Base-by-base conservation (phyloP, 441 rosid genomes). In the Brassica hybrid region DNA sequence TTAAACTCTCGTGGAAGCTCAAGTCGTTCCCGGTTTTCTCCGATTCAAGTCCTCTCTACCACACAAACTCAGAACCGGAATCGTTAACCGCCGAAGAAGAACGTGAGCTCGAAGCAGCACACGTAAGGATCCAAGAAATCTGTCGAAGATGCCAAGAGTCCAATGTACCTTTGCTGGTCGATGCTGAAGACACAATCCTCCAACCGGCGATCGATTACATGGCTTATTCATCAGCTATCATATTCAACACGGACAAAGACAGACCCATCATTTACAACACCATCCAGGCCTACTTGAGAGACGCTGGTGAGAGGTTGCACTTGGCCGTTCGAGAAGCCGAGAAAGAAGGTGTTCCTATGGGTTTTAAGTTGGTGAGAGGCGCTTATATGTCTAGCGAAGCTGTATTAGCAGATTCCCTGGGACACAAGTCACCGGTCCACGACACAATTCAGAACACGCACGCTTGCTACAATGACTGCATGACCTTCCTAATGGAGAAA, bases 141-240 rank as follows among this genome's bases (percentile, higher is more conserved):
- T 89, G 95, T 85, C 69, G 84, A 41, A 81, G 67, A 65, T 90
- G 94, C 69, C 74, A 60, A 6, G 86, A 88, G 19, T 86, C 86
- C 58, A 85, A 83, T 66, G 81, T 94, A 4, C 92, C 89, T 1
- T 75, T 94, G 1, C 48, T 82, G 1, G 72, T 94, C 14, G 97
- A 92, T 68, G 98, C 97, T 0, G 98, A 94, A 88, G 88, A 91
- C 83, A 90, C 97, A 0, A 52, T 80, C 8, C 81, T 90, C 43
- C 98, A 92, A 61, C 98, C 98, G 0, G 90, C 94, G 2, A 92
- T 94, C 41, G 98, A 94, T 71, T 92, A 89, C 92, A 77, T 94
- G 69, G 85, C 97, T 0, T 90, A 90, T 57, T 80, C 87, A 0
- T 76, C 94, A 0, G 93, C 96, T 0, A 75, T 89, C 68, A 5